These are phyloP conservation scores for Lasiosphaeria ovina DNA, from an alignment of 495 filamentous ascomycete genomes.

Conservation along the genomic window DNA sequence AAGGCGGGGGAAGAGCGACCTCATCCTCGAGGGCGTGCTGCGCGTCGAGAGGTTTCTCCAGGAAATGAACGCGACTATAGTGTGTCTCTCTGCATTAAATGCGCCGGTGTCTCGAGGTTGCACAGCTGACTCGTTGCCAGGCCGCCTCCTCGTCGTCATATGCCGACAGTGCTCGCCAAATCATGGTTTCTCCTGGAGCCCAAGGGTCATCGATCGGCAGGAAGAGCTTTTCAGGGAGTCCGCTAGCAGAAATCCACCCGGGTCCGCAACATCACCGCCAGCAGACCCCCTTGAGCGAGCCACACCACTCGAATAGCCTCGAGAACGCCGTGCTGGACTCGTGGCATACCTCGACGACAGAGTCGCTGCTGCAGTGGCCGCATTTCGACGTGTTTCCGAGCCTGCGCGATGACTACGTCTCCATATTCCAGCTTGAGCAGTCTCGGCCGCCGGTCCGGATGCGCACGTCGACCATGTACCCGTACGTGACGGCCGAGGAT, in stretches of 20 bases:
- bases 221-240: constrained; percentile 21
- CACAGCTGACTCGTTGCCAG: neutral
- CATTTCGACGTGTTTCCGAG: constrained; percentile 33
- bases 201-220: constrained; percentile 4
- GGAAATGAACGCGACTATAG: constrained; percentile 26
- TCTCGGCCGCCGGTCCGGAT: constrained; percentile 20
- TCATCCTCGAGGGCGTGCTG: constrained; percentile 34
- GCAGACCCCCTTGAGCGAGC: constrained; percentile 8
- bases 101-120: too few species aligned
- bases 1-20: constrained; percentile 36
- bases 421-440: constrained; percentile 37
- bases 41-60: constrained; percentile 31
- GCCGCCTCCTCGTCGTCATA: constrained; percentile 1
- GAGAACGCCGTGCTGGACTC: constrained; percentile 35
- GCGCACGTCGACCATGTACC: constrained; percentile 18
- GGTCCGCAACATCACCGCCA: constrained; percentile 1
- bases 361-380: constrained; percentile 32
- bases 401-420: constrained; percentile 27
- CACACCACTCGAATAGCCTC: constrained; percentile 15
- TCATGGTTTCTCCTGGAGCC: constrained; percentile 11
- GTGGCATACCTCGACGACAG: constrained; percentile 33
- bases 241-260: constrained; percentile 15
- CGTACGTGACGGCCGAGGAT: constrained; percentile 39
- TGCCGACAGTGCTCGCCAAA: neutral
- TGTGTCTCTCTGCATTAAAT: constrained; percentile 3